phyloP scores from a whole-genome alignment of 371 early-diverging fungal species.

The Batkoa obscura region DNA sequence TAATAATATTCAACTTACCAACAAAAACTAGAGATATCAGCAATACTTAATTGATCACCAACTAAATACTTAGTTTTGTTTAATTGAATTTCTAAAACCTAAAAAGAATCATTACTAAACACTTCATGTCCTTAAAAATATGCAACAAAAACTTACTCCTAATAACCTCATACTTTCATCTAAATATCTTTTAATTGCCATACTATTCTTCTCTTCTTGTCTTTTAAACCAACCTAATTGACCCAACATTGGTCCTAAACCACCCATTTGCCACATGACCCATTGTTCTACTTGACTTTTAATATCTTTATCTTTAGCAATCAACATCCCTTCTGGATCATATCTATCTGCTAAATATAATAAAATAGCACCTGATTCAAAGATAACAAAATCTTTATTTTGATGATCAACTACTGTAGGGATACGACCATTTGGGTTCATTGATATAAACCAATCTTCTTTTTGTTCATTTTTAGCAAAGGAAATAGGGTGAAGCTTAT shows the following conservation, averaged over 20 bases:
- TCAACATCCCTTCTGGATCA: conserved; percentile 20
- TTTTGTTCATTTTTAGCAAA: conserved; percentile 22
- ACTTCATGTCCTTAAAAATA: no score
- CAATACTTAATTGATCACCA: conserved; percentile 10
- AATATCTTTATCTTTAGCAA: conserved; percentile 18
- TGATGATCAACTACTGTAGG: conserved; percentile 22
- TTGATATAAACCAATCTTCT: conserved; percentile 25
- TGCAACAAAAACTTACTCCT: conserved; percentile 8
- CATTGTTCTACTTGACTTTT: conserved; percentile 20
- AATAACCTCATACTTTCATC: conserved; percentile 20
- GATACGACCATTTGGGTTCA: conserved; percentile 25
- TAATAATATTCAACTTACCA: not conserved
- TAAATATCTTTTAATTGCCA: conserved; percentile 22
- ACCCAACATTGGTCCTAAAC: conserved; percentile 12
- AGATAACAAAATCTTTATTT: conserved; percentile 21
- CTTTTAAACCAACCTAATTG: conserved; percentile 22
- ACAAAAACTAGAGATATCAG: not conserved
- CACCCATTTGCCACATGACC: conserved; percentile 20
- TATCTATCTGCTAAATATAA: conserved; percentile 26
- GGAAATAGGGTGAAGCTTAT: conserved; percentile 13
- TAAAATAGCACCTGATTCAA: conserved; percentile 29
- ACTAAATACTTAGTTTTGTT: conserved; percentile 15
- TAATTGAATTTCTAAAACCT: conserved; percentile 6
- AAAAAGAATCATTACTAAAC: not conserved
- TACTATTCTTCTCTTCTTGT: conserved; percentile 22